These are phyloP conservation scores for Uromyces viciae-fabae DNA, from an alignment of 1,284 basidiomycete species.

Conservation along the genomic window DNA sequence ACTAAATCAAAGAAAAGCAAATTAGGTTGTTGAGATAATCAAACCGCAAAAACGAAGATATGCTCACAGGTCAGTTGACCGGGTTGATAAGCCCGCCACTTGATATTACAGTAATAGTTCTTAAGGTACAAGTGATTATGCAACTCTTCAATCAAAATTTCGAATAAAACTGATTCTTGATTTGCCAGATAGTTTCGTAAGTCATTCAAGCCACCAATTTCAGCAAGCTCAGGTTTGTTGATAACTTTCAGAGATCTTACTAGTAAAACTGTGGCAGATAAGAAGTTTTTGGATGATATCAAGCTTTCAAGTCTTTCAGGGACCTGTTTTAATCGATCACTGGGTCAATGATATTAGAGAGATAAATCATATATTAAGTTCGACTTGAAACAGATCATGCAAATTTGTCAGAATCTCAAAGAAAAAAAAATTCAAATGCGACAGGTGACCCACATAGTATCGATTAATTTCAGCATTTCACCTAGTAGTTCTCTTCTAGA, in stretches of 20 bases:
- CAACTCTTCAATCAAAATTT: slow-evolving; percentile 91
- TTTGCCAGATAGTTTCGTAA: slow-evolving; percentile 76
- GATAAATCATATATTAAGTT: neutral
- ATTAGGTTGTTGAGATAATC: slow-evolving; percentile 10
- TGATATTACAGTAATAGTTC: slow-evolving; percentile 87
- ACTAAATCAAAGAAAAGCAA: slow-evolving; percentile 41
- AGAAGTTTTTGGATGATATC: slow-evolving; percentile 90
- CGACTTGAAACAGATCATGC: slow-evolving; percentile 46
- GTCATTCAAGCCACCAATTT: slow-evolving; percentile 89
- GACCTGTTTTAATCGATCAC: slow-evolving; percentile 82
- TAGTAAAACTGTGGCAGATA: slow-evolving; percentile 83
- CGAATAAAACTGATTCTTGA: slow-evolving; percentile 82
- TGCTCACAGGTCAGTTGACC: slow-evolving; percentile 72
- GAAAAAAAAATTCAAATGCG: too few species aligned
- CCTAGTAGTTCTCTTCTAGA: slow-evolving; percentile 32
- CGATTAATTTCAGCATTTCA: slow-evolving; percentile 44
- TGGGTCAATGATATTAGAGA: slow-evolving; percentile 53
- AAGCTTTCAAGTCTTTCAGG: slow-evolving; percentile 87
- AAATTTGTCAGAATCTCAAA: too few species aligned
- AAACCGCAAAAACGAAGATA: neutral
- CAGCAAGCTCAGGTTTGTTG: slow-evolving; percentile 84
- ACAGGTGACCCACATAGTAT: slow-evolving; percentile 34
- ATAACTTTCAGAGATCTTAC: slow-evolving; percentile 84
- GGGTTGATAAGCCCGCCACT: slow-evolving; percentile 79
- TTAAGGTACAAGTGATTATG: slow-evolving; percentile 98